phyloP scores from a whole-genome alignment of 805 yeast genomes.

The Zygoascus tannicola region DNA sequence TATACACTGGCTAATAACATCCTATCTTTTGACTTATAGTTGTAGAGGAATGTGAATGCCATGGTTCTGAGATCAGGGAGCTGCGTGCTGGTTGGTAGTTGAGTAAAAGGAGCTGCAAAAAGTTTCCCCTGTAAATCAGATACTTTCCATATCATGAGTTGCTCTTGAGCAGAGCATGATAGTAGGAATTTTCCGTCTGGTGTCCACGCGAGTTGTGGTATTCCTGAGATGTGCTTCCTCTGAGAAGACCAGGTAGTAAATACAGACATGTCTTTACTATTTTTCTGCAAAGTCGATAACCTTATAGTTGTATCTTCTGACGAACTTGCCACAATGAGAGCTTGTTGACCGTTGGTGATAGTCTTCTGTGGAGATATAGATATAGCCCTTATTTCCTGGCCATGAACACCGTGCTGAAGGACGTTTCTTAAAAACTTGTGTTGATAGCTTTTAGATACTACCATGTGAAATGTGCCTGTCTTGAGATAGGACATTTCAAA shows the following conservation, averaged over 20 bases:
- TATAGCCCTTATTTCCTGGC: slow-evolving; percentile 79
- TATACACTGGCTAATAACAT: slow-evolving; percentile 61
- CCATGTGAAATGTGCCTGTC: slow-evolving; percentile 48
- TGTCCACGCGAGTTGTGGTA: slow-evolving; percentile 59
- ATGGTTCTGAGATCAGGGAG: slow-evolving; percentile 82
- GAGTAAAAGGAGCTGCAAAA: slow-evolving; percentile 37
- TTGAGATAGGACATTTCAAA: slow-evolving; percentile 6
- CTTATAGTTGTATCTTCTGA: slow-evolving; percentile 82
- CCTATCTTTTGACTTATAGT: slow-evolving; percentile 13
- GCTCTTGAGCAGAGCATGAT: slow-evolving; percentile 67
- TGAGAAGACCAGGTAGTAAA: slow-evolving; percentile 46
- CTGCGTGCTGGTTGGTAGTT: slow-evolving; percentile 45
- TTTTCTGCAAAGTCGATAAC: slow-evolving; percentile 33
- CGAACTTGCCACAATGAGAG: slow-evolving; percentile 52
- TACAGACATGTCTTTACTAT: slow-evolving; percentile 8
- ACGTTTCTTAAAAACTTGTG: slow-evolving; percentile 15
- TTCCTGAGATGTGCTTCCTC: slow-evolving; percentile 80
- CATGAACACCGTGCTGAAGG: slow-evolving; percentile 66
- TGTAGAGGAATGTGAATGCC: slow-evolving; percentile 58
- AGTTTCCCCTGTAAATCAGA: slow-evolving; percentile 34
- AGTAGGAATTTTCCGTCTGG: slow-evolving; percentile 32
- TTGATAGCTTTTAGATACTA: slow-evolving; percentile 32
- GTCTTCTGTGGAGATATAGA: slow-evolving; percentile 36
- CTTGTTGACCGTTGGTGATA: slow-evolving; percentile 12
- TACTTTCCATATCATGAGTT: slow-evolving; percentile 71